Conservation (phyloP, 768 basidiomycete species). For the Heimioporus sp. region DNA sequence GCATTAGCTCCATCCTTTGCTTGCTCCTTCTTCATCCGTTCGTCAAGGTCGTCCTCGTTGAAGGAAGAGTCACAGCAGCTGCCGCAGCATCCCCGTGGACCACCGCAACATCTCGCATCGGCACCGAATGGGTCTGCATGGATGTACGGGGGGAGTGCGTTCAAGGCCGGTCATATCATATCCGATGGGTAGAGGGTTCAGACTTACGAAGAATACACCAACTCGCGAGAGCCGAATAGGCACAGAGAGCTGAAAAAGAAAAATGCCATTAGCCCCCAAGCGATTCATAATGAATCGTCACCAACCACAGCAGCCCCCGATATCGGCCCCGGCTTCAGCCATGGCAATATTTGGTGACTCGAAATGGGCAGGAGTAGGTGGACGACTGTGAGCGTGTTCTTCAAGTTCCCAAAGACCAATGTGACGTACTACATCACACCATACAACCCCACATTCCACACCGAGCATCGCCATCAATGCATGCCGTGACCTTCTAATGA, state of each 20-base stretch:
- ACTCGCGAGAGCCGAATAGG: slow-evolving; percentile 10
- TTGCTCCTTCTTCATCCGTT: slow-evolving; percentile 24
- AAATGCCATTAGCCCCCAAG: not conserved
- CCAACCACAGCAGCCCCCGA: slow-evolving; percentile 24
- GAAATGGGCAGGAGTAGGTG: too few relatives aligned
- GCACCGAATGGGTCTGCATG: slow-evolving; percentile 22
- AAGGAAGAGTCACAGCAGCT: slow-evolving; percentile 29
- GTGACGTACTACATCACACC: too few relatives aligned
- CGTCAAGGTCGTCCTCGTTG: slow-evolving; percentile 29
- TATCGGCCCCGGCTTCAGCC: slow-evolving; percentile 10
- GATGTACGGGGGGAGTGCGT: not conserved
- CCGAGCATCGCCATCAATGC: too few relatives aligned
- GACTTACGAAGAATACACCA: slow-evolving; percentile 28
- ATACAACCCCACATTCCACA: too few relatives aligned
- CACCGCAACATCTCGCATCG: slow-evolving; percentile 22
- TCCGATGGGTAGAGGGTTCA: not conserved
- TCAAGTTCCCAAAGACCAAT: too few relatives aligned
- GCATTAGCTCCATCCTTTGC: slow-evolving; percentile 11
- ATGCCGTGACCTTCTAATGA: too few relatives aligned
- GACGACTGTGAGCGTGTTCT: too few relatives aligned
- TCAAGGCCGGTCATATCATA: not conserved
- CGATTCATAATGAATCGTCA: not conserved
- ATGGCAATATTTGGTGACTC: slow-evolving; percentile 4
- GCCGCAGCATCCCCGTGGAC: slow-evolving; percentile 26
- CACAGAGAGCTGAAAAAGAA: slow-evolving; percentile 11